Evolutionary conservation across 768 basidiomycete species (phyloP).

Genomic region (Boletus speciosus): DNA sequence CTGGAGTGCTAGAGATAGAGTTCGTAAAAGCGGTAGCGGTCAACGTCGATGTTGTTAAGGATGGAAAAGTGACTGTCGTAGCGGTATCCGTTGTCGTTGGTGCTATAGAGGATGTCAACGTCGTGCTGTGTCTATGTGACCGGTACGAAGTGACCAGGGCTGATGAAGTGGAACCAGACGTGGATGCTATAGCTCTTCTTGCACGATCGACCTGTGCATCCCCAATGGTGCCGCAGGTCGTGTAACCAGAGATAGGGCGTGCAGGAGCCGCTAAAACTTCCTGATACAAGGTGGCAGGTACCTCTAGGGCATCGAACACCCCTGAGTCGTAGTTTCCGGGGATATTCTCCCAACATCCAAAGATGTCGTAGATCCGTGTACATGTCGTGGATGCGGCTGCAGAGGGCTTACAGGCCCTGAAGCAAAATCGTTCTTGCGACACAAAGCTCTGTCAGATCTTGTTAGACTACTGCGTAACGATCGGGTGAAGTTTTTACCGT

Average conservation of each 20-base stretch:
- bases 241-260: constrained; percentile 62
- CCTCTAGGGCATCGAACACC: constrained; percentile 48
- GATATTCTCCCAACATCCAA: constrained; percentile 66
- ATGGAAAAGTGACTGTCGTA: constrained; percentile 10
- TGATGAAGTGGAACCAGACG: constrained; percentile 2
- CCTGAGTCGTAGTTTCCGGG: constrained; percentile 46
- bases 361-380: constrained; percentile 54
- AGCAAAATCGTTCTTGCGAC: constrained; percentile 58
- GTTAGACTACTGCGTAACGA: constrained; percentile 11
- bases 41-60: background rate
- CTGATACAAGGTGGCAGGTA: constrained; percentile 63
- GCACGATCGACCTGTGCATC: constrained; percentile 37
- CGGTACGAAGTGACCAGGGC: background rate
- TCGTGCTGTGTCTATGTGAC: background rate
- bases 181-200: constrained; percentile 25
- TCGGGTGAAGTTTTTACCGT: constrained; percentile 39
- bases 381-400: constrained; percentile 50
- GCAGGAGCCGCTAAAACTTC: constrained; percentile 52
- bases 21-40: background rate
- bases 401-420: constrained; percentile 62
- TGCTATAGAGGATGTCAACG: background rate
- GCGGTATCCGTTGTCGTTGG: background rate
- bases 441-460: constrained; percentile 52
- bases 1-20: background rate
- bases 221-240: constrained; percentile 46